Base-by-base conservation (phyloP, 345 rosid genomes). In the Triadica sebifera region DNA sequence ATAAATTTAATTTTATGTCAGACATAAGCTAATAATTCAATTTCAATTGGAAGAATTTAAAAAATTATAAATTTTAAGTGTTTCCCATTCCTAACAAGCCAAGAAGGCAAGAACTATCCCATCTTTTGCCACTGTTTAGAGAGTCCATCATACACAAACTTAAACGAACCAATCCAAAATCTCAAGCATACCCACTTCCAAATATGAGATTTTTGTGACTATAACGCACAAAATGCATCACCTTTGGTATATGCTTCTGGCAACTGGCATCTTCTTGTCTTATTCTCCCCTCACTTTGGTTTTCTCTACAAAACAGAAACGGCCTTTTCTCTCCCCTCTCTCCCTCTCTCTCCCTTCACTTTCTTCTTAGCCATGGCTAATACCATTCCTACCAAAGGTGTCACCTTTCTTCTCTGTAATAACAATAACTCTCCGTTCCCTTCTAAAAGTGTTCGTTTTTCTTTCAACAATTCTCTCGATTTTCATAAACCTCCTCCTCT, bases 171-270 rank as follows among this genome's bases (percentile, higher is more conserved):
- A 29, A 29, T 29, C 34, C 34, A 29, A 29, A 29, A 29, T 29
- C 34, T 29, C 34, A 29, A 29, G 34, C 34, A 29, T 29, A 29
- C 34, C 34, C 34, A 29, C 34, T 29, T 29, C n/a, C n/a, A 29
- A 29, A 29, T 1, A 29, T 29, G 34, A 29, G 34, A 29, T 29
- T 29, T 29, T 29, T 29, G 34, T 29, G 34, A 29, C 34, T 29
- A 29, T 29, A 1, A 29, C 34, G 34, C 34, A 29, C 34, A 29
- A 29, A 29, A 29, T 29, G 34, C 34, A 1, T 29, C 34, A 29
- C 1, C 34, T 29, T 82, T 72, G 88, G 97, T 82, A 89, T 90
- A 90, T 90, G 86, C 97, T 86, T 53, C 81, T 57, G 71, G 92
- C 71, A 86, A 29, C 34, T 29, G 34, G 34, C 34, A 29, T 29